Evolutionary conservation across 2,329 filamentous ascomycete genomes (phyloP), one percentile per base, ranked within the genome.

Genomic region (Penicillium hesseltinei): DNA sequence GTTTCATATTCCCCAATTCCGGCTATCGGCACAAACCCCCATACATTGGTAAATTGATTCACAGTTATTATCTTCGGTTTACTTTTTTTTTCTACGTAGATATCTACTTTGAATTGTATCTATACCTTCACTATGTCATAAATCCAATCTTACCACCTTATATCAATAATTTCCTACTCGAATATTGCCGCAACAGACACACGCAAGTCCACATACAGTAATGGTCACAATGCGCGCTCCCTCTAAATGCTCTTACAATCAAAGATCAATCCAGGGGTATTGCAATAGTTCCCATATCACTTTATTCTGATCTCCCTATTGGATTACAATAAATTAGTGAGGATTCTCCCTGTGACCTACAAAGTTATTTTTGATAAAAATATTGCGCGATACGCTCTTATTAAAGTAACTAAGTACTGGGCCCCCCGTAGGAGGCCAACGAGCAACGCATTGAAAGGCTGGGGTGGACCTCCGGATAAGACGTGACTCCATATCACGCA

Each of bases 401-500:
- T 51, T 51, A 13, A 6, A 15, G 25, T 43, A 43, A 21, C n/a
- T 40, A 23, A 23, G 7, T 29, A 51, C 7, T 4, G 11, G 23
- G 42, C 23, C 25, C 33, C 51, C 51, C 42, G 23, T 23, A 53
- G 51, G n/a, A 9, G 10, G 8, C 42, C 51, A 53, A 53, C 31
- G 31, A 53, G 21, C 31, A 53, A 53, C 33, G 19, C 50, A 31
- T 43, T 8, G n/a, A 43, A 33, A 17, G 17, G 36, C 48, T 23
- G 27, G 48, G 40, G 29, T 19, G 17, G 21, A 46, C 27, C 50
- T 38, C 11, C 21, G n/a, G 40, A 53, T 27, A 35, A 51, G 2
- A 15, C 50, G 17, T 46, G 40, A 46, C 50, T 53, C 50, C 50
- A 53, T 53, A 17, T n/a, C 50, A 46, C 23, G 50, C 29, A 53